Percentiles rank a stretch among this genome's conserved stretches.
phyloP scores from a whole-genome alignment of 371 early-diverging fungal species.

The Fennellomyces sp. region DNA sequence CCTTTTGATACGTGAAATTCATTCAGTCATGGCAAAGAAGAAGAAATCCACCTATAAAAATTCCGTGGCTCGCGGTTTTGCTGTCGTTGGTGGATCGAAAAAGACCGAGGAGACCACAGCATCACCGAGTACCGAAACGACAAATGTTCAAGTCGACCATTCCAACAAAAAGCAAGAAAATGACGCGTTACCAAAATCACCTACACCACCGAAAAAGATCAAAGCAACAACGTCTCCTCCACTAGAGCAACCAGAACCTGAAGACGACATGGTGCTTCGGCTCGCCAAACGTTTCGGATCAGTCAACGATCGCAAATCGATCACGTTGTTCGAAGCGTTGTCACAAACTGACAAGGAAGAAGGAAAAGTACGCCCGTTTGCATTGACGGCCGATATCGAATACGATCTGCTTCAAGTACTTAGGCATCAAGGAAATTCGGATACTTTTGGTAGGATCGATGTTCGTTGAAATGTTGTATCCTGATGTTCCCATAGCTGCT shows the following conservation, averaged over 20 bases:
- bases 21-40: not conserved
- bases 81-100: not conserved
- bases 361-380: slow-evolving; percentile 7
- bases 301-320: slow-evolving; percentile 12
- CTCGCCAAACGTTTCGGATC: slow-evolving; percentile 6
- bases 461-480: not conserved
- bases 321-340: slow-evolving; percentile 3
- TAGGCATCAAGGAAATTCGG: not conserved
- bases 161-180: no score
- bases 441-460: slow-evolving; percentile 9
- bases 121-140: not conserved
- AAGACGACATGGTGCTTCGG: not conserved
- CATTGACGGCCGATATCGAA: slow-evolving; percentile 19
- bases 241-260: slow-evolving; percentile 8
- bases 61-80: not conserved
- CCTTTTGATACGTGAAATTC: no score
- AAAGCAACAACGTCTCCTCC: not conserved
- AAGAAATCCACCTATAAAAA: not conserved
- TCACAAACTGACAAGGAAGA: not conserved
- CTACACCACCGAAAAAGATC: not conserved
- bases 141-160: no score
- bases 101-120: not conserved
- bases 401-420: slow-evolving; percentile 24
- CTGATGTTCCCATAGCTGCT: not conserved
- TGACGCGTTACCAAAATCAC: not conserved